Evolutionary conservation across 768 basidiomycete species (phyloP).

Genomic region (Mrakia hoshinonis): DNA sequence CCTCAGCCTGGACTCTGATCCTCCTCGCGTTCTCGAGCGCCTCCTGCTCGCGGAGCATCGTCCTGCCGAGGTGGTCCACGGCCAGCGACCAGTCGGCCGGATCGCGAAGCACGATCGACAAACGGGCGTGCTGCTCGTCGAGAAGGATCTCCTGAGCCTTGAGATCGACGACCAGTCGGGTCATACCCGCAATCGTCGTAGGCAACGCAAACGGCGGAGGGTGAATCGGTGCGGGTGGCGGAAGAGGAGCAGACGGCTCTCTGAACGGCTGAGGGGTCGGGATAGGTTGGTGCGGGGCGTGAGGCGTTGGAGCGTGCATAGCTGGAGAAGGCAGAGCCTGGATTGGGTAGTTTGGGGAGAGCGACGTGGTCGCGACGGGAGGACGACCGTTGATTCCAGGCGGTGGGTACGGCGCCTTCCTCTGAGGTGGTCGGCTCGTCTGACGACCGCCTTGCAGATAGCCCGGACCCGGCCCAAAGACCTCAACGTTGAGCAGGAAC

Average conservation of each 20-base stretch:
- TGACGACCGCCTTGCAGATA: not conserved
- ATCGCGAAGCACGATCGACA: slow-evolving; percentile 25
- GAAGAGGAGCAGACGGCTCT: not conserved
- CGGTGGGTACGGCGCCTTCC: not conserved
- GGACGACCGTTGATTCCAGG: slow-evolving; percentile 4
- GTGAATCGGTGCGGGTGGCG: not conserved
- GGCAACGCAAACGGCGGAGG: slow-evolving; percentile 6
- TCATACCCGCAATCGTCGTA: slow-evolving; percentile 23
- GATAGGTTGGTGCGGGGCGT: not conserved
- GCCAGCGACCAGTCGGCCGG: slow-evolving; percentile 27
- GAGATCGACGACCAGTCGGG: slow-evolving; percentile 24
- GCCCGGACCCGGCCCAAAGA: slow-evolving; percentile 19
- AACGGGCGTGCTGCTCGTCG: slow-evolving; percentile 24
- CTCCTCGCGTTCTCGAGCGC: slow-evolving; percentile 22
- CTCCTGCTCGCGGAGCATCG: slow-evolving; percentile 27
- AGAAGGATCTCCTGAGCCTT: slow-evolving; percentile 18
- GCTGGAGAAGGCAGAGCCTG: not conserved
- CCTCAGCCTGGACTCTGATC: slow-evolving; percentile 19
- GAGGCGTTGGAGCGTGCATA: not conserved
- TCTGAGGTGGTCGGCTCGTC: not conserved
- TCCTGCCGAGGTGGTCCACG: slow-evolving; percentile 6
- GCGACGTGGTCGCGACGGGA: not conserved
- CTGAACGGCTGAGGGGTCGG: not conserved
- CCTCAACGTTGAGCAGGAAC: slow-evolving; percentile 20
- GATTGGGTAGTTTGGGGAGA: not conserved